A percentile compares a stretch with the other conserved stretches of the same genome.
phyloP scores from a whole-genome alignment of 2,329 filamentous ascomycete species.

The Corinectria fuckeliana region DNA sequence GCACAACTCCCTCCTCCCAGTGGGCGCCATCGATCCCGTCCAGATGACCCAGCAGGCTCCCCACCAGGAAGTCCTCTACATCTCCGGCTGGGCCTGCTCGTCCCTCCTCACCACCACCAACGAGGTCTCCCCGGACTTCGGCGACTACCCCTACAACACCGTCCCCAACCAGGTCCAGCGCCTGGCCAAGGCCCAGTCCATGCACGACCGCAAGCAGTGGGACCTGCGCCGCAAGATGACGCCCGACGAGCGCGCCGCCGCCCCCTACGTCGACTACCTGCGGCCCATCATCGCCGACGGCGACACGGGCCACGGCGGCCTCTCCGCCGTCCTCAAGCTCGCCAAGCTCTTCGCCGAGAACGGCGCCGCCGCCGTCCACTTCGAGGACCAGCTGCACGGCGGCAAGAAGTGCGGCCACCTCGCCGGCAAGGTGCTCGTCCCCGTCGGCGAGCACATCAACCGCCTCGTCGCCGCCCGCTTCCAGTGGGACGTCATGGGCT shows the following conservation, averaged over 20 bases:
- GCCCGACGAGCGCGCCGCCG: slow-evolving; percentile 72
- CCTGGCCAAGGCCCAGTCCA: slow-evolving; percentile 92
- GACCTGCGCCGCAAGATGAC: slow-evolving; percentile 81
- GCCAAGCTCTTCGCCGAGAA: slow-evolving; percentile 98
- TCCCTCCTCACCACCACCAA: slow-evolving; percentile 92
- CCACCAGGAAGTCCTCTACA: slow-evolving; percentile 94
- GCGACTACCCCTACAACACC: slow-evolving; percentile 98
- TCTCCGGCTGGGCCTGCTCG: slow-evolving; percentile 98
- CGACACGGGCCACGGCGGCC: slow-evolving; percentile 92
- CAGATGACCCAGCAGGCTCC: slow-evolving; percentile 99
- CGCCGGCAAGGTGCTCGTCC: slow-evolving; percentile 94
- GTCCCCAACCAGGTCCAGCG: slow-evolving; percentile 98
- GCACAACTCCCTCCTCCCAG: slow-evolving; percentile 50
- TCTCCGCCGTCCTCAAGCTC: slow-evolving; percentile 92
- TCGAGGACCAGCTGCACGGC: slow-evolving; percentile 96
- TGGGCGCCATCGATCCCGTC: slow-evolving; percentile 98
- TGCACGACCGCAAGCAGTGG: slow-evolving; percentile 97
- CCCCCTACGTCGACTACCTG: slow-evolving; percentile 89
- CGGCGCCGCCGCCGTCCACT: slow-evolving; percentile 93
- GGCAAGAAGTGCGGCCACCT: slow-evolving; percentile 98
- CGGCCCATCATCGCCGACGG: slow-evolving; percentile 95
- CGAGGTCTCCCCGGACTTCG: slow-evolving; percentile 96
- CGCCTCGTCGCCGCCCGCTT: slow-evolving; percentile 89
- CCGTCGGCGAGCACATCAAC: slow-evolving; percentile 95
- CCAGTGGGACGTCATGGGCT: slow-evolving; percentile 98